A percentile compares a stretch with the other conserved stretches of the same genome.
Evolutionary conservation across 192 early-diverging fungal species (phyloP).

Genomic region (Entomortierella lignicola): DNA sequence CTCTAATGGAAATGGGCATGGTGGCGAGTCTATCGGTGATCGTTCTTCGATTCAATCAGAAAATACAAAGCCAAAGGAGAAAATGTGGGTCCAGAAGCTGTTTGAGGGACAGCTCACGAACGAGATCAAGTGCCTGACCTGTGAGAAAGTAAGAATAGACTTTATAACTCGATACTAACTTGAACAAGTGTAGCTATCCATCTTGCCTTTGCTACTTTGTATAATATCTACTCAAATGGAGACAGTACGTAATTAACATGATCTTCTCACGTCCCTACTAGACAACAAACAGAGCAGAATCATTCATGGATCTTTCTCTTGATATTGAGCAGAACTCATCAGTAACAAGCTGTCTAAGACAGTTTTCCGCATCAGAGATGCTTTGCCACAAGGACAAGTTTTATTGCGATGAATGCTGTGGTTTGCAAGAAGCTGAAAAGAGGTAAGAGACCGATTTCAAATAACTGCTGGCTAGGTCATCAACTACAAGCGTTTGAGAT

Average conservation of each 20-base stretch:
- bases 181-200: too few relatives aligned
- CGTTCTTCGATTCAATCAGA: conserved; percentile 52
- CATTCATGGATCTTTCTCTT: conserved; percentile 95
- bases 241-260: background rate
- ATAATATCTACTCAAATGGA: too few relatives aligned
- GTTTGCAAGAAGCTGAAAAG: conserved; percentile 97
- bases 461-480: background rate
- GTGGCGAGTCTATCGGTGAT: conserved; percentile 41
- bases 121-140: conserved; percentile 97
- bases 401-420: conserved; percentile 94
- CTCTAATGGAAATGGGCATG: conserved; percentile 18
- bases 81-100: conserved; percentile 94
- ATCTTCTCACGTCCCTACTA: conserved; percentile 15
- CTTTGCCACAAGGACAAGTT: conserved; percentile 98
- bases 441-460: conserved; percentile 51
- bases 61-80: conserved; percentile 47
- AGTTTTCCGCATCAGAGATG: conserved; percentile 96
- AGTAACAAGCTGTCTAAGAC: conserved; percentile 92
- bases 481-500: too few relatives aligned
- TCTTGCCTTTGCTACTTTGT: too few relatives aligned
- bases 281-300: conserved; percentile 92
- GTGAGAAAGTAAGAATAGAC: conserved; percentile 77
- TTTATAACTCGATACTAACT: too few relatives aligned
- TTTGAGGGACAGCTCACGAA: conserved; percentile 97
- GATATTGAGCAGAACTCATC: conserved; percentile 97